These are phyloP conservation scores for Capsicum pubescens DNA, from an alignment of 257 asterid species.

Conservation along the genomic window DNA sequence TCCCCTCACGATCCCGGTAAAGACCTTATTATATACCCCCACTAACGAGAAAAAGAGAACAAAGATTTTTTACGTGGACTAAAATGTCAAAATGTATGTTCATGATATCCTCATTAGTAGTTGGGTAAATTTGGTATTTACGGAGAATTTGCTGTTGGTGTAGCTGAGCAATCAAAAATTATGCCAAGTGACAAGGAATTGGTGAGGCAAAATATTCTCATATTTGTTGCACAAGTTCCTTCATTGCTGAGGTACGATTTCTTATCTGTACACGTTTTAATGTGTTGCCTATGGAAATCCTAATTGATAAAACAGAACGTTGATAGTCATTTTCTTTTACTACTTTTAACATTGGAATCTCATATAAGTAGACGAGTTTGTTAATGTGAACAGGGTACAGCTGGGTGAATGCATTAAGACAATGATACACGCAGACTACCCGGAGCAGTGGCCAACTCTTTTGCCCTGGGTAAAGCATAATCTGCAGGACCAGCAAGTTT, in stretches of 20 bases:
- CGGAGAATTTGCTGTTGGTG: conserved; percentile 33
- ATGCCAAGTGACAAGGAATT: conserved; percentile 83
- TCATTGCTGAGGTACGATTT: conserved; percentile 71
- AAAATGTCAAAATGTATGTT: not conserved
- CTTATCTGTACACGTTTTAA: not conserved
- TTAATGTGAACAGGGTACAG: conserved; percentile 70
- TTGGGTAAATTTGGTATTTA: conserved; percentile 21
- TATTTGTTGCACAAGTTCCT: conserved; percentile 78
- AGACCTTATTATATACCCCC: not conserved
- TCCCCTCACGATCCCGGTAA: conserved; percentile 81
- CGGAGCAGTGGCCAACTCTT: conserved; percentile 96
- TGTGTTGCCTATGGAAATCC: not conserved
- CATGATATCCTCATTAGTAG: not conserved
- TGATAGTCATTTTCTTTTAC: conserved; percentile 24
- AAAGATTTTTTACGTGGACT: not conserved
- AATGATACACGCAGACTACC: conserved; percentile 83
- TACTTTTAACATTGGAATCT: conserved; percentile 14
- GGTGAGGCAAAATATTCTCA: conserved; percentile 88
- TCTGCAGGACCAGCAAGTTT: conserved; percentile 88
- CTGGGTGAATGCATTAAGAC: conserved; percentile 95
- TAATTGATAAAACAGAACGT: conserved; percentile 22
- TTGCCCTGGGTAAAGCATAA: conserved; percentile 89
- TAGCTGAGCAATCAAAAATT: conserved; percentile 83
- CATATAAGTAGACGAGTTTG: conserved; percentile 28
- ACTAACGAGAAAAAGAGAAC: not conserved